phyloP scores from a whole-genome alignment of 2,329 filamentous ascomycete species.

The Apiospora koreana region DNA sequence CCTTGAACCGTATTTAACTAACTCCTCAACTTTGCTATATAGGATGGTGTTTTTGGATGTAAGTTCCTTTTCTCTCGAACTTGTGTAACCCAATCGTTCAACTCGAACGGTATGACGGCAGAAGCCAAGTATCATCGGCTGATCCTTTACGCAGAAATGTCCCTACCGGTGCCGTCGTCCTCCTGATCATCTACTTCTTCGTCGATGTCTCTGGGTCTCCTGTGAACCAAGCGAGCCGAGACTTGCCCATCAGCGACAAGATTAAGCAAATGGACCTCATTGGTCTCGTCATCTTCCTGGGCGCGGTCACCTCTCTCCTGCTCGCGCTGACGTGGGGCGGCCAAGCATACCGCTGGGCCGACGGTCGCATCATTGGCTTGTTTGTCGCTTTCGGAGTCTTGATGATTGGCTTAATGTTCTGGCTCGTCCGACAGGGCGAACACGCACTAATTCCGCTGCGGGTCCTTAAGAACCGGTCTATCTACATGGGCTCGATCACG shows the following conservation, averaged over 20 bases:
- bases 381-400: constrained; percentile 45
- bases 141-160: constrained; percentile 30
- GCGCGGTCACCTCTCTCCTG: constrained; percentile 52
- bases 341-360: constrained; percentile 50
- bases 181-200: constrained; percentile 48
- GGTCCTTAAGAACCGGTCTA: constrained; percentile 46
- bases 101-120: no score
- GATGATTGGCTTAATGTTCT: no score
- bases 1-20: no score
- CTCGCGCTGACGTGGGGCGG: constrained; percentile 59
- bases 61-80: not conserved
- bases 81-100: not conserved
- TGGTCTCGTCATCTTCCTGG: constrained; percentile 51
- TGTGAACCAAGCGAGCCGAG: constrained; percentile 29
- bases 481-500: constrained; percentile 41
- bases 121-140: not conserved
- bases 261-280: constrained; percentile 49
- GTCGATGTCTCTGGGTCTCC: constrained; percentile 39
- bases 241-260: constrained; percentile 35
- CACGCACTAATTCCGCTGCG: constrained; percentile 50
- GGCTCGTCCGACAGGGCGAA: constrained; percentile 39
- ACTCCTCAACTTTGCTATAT: no score
- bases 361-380: constrained; percentile 49
- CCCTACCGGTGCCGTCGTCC: constrained; percentile 47
- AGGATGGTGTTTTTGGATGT: constrained; percentile 23